Conservation (phyloP, 345 rosid genomes). For the Camelina neglecta region DNA sequence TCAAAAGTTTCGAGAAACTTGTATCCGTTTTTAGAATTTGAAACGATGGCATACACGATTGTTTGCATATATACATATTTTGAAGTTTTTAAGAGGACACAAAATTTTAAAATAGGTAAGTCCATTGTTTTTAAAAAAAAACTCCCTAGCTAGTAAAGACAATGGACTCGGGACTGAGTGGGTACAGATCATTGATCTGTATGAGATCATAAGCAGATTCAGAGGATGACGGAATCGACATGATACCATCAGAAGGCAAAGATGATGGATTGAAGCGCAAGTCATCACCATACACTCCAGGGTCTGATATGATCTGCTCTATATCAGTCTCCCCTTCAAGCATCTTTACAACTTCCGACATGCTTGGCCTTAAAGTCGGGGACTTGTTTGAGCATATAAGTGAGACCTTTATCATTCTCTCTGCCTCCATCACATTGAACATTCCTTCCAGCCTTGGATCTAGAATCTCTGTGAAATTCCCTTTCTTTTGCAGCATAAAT, state of each 20-base stretch:
- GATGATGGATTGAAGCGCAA: conserved; percentile 38
- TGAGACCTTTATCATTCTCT: conserved; percentile 49
- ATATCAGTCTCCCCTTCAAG: conserved; percentile 45
- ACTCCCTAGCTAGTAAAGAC: not conserved
- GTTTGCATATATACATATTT: too few relatives aligned
- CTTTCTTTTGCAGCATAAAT: conserved; percentile 33
- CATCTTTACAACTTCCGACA: conserved; percentile 56
- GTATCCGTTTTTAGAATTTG: too few relatives aligned
- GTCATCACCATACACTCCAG: conserved; percentile 17
- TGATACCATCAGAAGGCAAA: not conserved
- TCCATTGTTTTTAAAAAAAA: too few relatives aligned
- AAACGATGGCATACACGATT: too few relatives aligned
- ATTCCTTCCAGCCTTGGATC: conserved; percentile 37
- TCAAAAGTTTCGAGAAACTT: too few relatives aligned
- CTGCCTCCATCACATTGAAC: conserved; percentile 45
- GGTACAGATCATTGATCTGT: not conserved
- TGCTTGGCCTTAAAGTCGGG: conserved; percentile 47
- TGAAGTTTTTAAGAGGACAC: too few relatives aligned
- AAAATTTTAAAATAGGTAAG: not conserved
- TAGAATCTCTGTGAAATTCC: not conserved
- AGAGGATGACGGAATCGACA: not conserved
- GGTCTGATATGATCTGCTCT: conserved; percentile 40
- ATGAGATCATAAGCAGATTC: not conserved
- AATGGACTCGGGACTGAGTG: not conserved
- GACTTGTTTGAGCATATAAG: conserved; percentile 45